Conservation (phyloP, 139 green algal genomes). For the Micractinium conductrix region DNA sequence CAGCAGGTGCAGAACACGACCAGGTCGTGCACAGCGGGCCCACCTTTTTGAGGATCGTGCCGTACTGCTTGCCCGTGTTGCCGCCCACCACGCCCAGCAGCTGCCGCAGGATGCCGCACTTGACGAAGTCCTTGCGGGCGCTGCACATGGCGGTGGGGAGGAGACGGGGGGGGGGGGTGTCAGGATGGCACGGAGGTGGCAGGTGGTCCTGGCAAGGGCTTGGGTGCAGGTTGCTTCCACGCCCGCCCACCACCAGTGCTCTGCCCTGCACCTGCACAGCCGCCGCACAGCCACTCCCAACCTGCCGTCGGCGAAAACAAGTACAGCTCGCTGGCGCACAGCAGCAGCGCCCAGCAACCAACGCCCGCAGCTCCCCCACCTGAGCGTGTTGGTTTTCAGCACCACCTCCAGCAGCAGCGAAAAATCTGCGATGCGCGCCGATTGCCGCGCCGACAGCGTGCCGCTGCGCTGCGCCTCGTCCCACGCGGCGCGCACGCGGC, state of each 20-base stretch:
- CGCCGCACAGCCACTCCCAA: not conserved
- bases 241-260: no score
- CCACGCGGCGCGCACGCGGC: constrained; percentile 1
- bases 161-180: no score
- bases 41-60: constrained; percentile 65
- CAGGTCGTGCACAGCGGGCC: no score
- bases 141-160: not conserved
- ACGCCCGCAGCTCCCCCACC: no score
- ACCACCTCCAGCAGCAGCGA: constrained; percentile 89
- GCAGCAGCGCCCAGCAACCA: no score
- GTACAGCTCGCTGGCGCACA: no score
- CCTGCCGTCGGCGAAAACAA: no score
- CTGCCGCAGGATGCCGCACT: constrained; percentile 83
- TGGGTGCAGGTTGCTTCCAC: no score
- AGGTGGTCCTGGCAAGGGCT: no score
- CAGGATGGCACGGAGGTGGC: no score
- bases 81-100: constrained; percentile 68
- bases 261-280: no score
- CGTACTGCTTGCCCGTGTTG: constrained; percentile 65
- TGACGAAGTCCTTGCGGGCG: constrained; percentile 19
- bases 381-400: constrained; percentile 65
- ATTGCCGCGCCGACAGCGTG: constrained; percentile 70
- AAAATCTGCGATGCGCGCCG: constrained; percentile 85
- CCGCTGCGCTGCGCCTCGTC: constrained; percentile 45
- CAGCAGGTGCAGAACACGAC: no score